Evolutionary conservation across 1,284 basidiomycete species (phyloP), one percentile per base, ranked within the genome.

Genomic region (Naganishia liquefaciens): DNA sequence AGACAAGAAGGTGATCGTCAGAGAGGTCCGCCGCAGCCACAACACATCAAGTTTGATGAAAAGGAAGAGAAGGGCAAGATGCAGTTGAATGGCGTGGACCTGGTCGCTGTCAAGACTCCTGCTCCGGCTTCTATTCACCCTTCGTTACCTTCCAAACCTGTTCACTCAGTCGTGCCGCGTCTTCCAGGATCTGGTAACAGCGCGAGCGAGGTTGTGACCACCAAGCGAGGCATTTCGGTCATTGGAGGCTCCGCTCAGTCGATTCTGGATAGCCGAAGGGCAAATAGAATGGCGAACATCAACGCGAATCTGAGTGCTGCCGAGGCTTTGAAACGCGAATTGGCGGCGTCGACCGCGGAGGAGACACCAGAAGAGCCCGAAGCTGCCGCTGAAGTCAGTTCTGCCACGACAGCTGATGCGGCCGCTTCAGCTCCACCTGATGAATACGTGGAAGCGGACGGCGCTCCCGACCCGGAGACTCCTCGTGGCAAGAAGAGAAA

Each of bases 241-340:
- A 54, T 65, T 27, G 64, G 64, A 44, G 55, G 51, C 43, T 51
- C 49, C 5, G 63, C 54, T 27, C 54, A 64, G 28, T 52, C 55
- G 27, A 57, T 55, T 6, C 54, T 64, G 10, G 63, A 53, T 21
- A 50, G 42, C 33, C 44, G 49, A 50, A 33, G 61, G 95, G 76
- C 86, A 91, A 64, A 84, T 85, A 70, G 90, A 37, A 60, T 60
- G 57, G 57, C 90, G 25, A 92, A 95, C 70, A 86, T 94, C 65
- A 88, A 96, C 85, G 95, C 94, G 17, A 98, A 99, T 75, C 86
- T 97, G 84, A 91, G 87, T 79, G 95, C 95, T 50, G 94, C 93
- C 64, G 91, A 97, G 75, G 86, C 88, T 75, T 83, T 99, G 71
- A 94, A 92, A 79, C 93, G 93, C 58, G 91, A 98, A 79, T 80